Conservation (phyloP, 2,329 filamentous ascomycete genomes). For the Chrysoporthe cubensis region DNA sequence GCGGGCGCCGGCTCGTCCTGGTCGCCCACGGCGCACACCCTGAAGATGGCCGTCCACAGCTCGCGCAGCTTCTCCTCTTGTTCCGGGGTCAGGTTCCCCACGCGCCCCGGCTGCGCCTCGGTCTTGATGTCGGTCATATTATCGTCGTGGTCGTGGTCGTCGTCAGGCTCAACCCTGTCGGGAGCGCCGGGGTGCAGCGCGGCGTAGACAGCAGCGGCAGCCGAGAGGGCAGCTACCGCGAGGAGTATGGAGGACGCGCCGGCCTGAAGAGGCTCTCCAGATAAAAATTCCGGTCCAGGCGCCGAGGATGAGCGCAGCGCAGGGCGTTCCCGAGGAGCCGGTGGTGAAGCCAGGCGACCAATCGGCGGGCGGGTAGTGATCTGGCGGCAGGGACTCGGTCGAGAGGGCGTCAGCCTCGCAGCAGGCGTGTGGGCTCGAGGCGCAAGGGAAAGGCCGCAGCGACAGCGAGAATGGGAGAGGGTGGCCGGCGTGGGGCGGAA, state of each 20-base stretch:
- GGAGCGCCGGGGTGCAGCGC: background rate
- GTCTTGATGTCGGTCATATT: conserved; percentile 33
- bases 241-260: conserved; percentile 18
- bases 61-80: conserved; percentile 87
- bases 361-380: background rate
- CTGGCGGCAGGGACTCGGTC: background rate
- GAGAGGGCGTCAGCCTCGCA: background rate
- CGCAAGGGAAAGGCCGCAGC: conserved; percentile 9
- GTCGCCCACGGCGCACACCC: conserved; percentile 68
- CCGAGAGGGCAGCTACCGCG: conserved; percentile 16
- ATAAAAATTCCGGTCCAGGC: background rate
- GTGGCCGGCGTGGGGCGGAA: conserved; percentile 11
- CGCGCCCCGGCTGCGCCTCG: conserved; percentile 67
- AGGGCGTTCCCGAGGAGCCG: background rate
- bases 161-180: conserved; percentile 5
- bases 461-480: conserved; percentile 14
- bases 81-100: conserved; percentile 86
- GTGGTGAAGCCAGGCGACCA: background rate
- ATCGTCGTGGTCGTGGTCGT: conserved; percentile 10
- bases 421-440: conserved; percentile 7
- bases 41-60: conserved; percentile 78
- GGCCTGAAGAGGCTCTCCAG: conserved; percentile 18
- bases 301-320: background rate
- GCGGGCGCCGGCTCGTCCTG: conserved; percentile 40
- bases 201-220: conserved; percentile 13